These are phyloP conservation scores for Emmonsiellopsis sp. DNA, from an alignment of 2,329 filamentous ascomycete species.

Conservation along the genomic window DNA sequence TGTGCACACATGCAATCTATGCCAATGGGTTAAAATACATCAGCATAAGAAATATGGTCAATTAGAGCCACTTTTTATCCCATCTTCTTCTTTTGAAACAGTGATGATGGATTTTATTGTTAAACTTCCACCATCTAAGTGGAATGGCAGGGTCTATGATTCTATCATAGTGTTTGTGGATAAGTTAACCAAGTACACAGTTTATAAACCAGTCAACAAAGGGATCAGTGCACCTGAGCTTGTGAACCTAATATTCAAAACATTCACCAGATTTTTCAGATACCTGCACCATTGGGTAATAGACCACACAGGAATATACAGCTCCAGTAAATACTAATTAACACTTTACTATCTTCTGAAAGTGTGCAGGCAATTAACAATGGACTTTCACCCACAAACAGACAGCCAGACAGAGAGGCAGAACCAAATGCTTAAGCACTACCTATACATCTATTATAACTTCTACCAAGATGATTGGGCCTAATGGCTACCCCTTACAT, in stretches of 20 bases:
- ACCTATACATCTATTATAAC: slow-evolving; percentile 9
- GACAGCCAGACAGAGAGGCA: slow-evolving; percentile 2
- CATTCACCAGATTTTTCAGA: too few species aligned
- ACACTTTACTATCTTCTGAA: not conserved
- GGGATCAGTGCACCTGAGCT: not conserved
- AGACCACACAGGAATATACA: too few species aligned
- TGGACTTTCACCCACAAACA: not conserved
- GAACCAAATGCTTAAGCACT: slow-evolving; percentile 7
- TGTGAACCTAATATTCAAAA: not conserved
- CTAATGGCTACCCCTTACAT: slow-evolving; percentile 5
- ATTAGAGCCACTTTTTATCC: not conserved
- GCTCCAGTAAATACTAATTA: not conserved
- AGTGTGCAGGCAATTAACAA: not conserved
- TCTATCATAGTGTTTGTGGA: not conserved
- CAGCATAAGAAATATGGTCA: not conserved
- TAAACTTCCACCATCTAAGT: not conserved
- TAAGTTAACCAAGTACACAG: not conserved
- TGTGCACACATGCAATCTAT: not conserved
- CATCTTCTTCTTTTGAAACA: not conserved
- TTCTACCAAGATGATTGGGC: slow-evolving; percentile 13
- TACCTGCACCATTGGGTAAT: too few species aligned
- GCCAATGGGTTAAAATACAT: not conserved
- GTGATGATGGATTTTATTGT: not conserved
- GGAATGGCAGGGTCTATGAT: not conserved
- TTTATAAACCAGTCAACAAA: not conserved